phyloP scores from a whole-genome alignment of 306 rosid species.

The Elaeagnus macrophylla region DNA sequence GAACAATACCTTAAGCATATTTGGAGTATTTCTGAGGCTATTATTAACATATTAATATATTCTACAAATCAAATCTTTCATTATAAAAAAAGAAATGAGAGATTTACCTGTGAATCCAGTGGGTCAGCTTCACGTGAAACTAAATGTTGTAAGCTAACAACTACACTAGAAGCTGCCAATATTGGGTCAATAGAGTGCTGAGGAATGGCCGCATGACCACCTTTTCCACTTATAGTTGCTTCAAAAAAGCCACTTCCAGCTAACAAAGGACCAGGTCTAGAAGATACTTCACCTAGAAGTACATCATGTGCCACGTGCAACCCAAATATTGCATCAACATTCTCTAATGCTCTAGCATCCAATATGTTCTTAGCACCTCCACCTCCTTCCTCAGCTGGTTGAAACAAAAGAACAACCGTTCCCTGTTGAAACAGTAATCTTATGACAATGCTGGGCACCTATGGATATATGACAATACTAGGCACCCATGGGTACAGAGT shows the following conservation, averaged over 20 bases:
- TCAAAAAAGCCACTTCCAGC: slow-evolving; percentile 77
- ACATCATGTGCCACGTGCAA: slow-evolving; percentile 38
- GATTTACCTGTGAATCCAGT: slow-evolving; percentile 58
- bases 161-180: slow-evolving; percentile 77
- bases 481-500: background rate
- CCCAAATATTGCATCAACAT: slow-evolving; percentile 74
- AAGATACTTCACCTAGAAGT: slow-evolving; percentile 53
- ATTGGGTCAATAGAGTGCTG: slow-evolving; percentile 76
- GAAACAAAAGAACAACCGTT: slow-evolving; percentile 80
- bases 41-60: no score
- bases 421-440: slow-evolving; percentile 40
- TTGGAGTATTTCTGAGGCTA: no score
- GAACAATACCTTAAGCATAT: no score
- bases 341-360: slow-evolving; percentile 53
- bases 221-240: slow-evolving; percentile 70
- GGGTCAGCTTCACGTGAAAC: slow-evolving; percentile 93
- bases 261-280: slow-evolving; percentile 49
- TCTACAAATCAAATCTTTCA: no score
- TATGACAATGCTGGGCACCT: slow-evolving; percentile 6
- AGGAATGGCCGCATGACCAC: slow-evolving; percentile 93
- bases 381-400: slow-evolving; percentile 95
- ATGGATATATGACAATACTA: slow-evolving; percentile 1
- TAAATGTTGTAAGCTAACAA: slow-evolving; percentile 72
- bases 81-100: background rate
- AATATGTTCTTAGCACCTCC: slow-evolving; percentile 63